Evolutionary conservation across 2,329 filamentous ascomycete genomes (phyloP).

Genomic region (Colletotrichum orchidophilum): DNA sequence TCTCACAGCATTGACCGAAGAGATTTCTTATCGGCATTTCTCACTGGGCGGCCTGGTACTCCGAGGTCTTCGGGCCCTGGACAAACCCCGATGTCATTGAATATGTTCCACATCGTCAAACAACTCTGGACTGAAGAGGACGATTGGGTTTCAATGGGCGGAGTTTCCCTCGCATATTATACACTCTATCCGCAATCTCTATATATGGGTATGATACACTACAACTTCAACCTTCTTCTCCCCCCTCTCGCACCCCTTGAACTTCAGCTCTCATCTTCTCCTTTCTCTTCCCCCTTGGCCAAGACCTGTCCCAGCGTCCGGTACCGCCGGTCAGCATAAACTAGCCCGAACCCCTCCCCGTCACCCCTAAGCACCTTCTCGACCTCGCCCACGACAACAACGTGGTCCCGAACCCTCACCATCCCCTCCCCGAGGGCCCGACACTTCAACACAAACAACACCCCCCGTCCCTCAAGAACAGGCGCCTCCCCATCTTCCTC

Average conservation of each 20-base stretch:
- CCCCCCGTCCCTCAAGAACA: conserved; percentile 58
- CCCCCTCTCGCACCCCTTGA: too few relatives aligned
- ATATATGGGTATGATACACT: conserved; percentile 2
- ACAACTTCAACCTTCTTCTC: not conserved
- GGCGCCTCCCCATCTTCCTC: conserved; percentile 45
- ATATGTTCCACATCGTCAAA: too few relatives aligned
- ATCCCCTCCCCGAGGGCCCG: conserved; percentile 54
- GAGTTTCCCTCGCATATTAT: not conserved
- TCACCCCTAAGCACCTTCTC: conserved; percentile 50
- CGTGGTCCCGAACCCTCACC: conserved; percentile 60
- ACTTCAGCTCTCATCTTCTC: too few relatives aligned
- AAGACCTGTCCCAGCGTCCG: conserved; percentile 52
- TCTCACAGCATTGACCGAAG: not conserved
- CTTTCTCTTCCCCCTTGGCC: conserved; percentile 21
- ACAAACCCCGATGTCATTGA: not conserved
- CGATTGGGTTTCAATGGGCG: not conserved
- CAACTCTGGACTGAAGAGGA: too few relatives aligned
- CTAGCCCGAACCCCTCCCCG: conserved; percentile 52
- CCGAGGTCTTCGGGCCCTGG: too few relatives aligned
- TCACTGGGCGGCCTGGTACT: not conserved
- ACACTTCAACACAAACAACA: conserved; percentile 60
- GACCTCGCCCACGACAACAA: conserved; percentile 63
- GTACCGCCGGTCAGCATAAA: conserved; percentile 61
- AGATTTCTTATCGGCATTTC: not conserved
- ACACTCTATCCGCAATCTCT: conserved; percentile 21